Evolutionary conservation across 2,329 filamentous ascomycete genomes (phyloP), one percentile per base, ranked within the genome.

Genomic region (Periconia sp.): DNA sequence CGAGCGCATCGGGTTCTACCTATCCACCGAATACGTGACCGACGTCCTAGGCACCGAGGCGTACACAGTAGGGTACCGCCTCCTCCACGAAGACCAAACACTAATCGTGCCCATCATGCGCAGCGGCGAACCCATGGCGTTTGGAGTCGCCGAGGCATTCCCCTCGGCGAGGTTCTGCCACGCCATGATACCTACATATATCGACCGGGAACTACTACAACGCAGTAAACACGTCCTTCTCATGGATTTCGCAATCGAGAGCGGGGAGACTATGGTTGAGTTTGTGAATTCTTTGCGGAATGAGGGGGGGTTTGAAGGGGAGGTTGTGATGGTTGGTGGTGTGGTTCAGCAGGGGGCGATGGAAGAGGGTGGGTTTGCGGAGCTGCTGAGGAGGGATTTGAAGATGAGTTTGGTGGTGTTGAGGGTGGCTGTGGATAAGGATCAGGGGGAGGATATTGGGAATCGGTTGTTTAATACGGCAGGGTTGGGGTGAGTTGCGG

Each of bases 231-330:
- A 71, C 0, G 62, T 85, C 1, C 57, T 87, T 1, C 64, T 87
- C 8, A 82, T 86, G 1, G 85, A 86, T 62, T 84, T 80, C 0
- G 83, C 86, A 1, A 69, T 86, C 19, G 85, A 87, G 55, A 84
- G 61, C 33, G 82, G 84, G 6, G 76, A 76, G 44, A 76, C 79
- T 0, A 61, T 84, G 3, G 53, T 77, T 1, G 61, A 79, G 1
- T 85, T 85, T 59, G 70, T 83, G 14, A 31, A 74, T 23, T 76
- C 72, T 18, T 69, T 86, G n/a, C 77, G 79, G 6, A 56, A 51
- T 0, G 45, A 81, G 0, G 20, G 77, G 51, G 58, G 54, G 3
- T 66, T 82, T 37, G 72, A 69, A n/a, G 44, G 14, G 7, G n/a
- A 35, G 23, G 79, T 87, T 44, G 72, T 85, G 1, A 72, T 85